Evolutionary conservation across 208 protist species (phyloP).

Genomic region (Trypanosoma grayi): DNA sequence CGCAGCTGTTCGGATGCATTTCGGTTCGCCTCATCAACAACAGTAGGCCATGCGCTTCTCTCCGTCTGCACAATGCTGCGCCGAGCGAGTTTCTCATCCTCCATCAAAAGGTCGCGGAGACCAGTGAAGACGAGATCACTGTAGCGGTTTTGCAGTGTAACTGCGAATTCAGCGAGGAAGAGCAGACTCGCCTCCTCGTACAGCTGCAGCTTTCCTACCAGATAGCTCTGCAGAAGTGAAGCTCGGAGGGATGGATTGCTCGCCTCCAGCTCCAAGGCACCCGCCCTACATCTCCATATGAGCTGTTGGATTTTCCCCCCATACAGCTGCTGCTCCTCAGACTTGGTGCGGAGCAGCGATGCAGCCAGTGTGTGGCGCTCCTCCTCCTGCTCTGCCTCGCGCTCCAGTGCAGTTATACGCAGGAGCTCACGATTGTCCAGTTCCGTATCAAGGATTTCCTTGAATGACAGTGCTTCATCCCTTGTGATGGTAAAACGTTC

Average conservation of each 20-base stretch:
- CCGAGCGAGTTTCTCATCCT: slow-evolving; percentile 15
- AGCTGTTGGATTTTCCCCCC: background rate
- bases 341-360: background rate
- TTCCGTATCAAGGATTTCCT: slow-evolving; percentile 6
- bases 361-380: slow-evolving; percentile 1
- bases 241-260: background rate
- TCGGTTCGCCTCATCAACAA: slow-evolving; percentile 17
- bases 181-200: background rate
- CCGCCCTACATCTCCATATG: background rate
- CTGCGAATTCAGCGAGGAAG: background rate
- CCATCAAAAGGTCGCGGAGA: background rate
- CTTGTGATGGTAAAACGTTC: slow-evolving; percentile 9
- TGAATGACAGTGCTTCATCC: slow-evolving; percentile 9
- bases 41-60: slow-evolving; percentile 13
- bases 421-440: slow-evolving; percentile 24
- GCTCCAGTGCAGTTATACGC: slow-evolving; percentile 13
- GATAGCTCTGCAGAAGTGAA: background rate
- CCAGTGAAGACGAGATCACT: background rate
- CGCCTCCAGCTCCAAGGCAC: slow-evolving; percentile 11
- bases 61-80: slow-evolving; percentile 16
- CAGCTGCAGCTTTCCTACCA: background rate
- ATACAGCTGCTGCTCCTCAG: background rate
- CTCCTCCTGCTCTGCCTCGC: background rate
- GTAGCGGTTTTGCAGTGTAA: background rate
- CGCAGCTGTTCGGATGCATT: slow-evolving; percentile 5